Base-by-base conservation (phyloP, 2,329 filamentous ascomycete genomes). In the Cladophialophora chaetospira region DNA sequence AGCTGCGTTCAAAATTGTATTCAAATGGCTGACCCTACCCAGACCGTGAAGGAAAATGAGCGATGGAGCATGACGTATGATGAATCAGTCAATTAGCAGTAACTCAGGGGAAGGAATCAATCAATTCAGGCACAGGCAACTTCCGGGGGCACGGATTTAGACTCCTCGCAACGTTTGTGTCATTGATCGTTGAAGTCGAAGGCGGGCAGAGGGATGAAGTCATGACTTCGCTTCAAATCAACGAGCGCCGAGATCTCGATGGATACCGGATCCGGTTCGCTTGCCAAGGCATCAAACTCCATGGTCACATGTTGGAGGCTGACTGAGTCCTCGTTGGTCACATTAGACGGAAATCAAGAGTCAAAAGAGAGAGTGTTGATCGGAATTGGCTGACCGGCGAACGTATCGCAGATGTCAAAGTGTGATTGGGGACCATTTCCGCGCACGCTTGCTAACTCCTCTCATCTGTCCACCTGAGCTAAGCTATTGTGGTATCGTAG, bases 401-500 rank as follows among this genome's bases (percentile, higher is more conserved):
- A 28, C 9, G 15, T 10, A 43, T 43, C 48, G 48, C 57, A 51
- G 38, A 52, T 53, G 31, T 53, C 53, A 53, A 57, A 55, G 40
- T 62, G 56, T 60, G 56, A 62, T 62, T 60, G 56, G 54, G 57
- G 56, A 59, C 53, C 53, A 43, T 59, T 49, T 19, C 48, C 48
- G 35, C 58, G 49, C 57, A 57, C 60, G 60, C 60, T 62, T 62
- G 60, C 60, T 62, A 62, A 62, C 58, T 51, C 57, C 60, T 50
- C 57, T 60, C 51, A 62, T 60, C 60, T 49, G 54, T 57, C 60
- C 56, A 59, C 57, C 60, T 60, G 45, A 60, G 57, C 57, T 60
- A 57, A 57, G 54, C 62, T 63, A 61, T 60, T n/a, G 62, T 61
- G 62, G 59, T 62, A 61, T 61, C 55, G 55, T 60, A 60, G 56